A percentile compares a stretch with the other conserved stretches of the same genome.
These are phyloP conservation scores for Antarctomyces pellizariae DNA, from an alignment of 495 filamentous ascomycete genomes.

Conservation along the genomic window DNA sequence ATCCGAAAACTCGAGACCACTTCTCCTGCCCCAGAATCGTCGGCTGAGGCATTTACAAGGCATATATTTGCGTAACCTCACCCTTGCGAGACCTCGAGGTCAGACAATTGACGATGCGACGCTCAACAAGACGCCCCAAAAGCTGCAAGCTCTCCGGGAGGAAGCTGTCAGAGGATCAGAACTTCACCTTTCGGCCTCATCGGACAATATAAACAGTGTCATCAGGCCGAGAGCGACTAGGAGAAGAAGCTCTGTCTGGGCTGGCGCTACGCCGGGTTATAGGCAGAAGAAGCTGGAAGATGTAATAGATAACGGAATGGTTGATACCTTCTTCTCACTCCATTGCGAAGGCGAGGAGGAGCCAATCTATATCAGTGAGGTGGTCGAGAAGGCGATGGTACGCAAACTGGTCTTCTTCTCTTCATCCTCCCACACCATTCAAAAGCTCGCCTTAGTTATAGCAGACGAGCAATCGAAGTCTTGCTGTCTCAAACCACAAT, in stretches of 20 bases:
- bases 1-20: conserved; percentile 17
- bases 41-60: conserved; percentile 74
- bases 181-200: conserved; percentile 9
- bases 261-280: conserved; percentile 35
- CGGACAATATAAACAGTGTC: conserved; percentile 8
- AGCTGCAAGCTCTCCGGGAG: conserved; percentile 37
- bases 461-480: too few relatives aligned
- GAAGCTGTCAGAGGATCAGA: conserved; percentile 21
- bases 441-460: too few relatives aligned
- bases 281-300: conserved; percentile 60
- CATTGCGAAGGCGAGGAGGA: conserved; percentile 41
- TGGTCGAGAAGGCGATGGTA: conserved; percentile 47
- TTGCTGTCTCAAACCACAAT: too few relatives aligned
- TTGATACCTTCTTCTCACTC: conserved; percentile 76
- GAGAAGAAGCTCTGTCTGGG: conserved; percentile 49
- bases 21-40: conserved; percentile 46
- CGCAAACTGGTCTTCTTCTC: too few relatives aligned
- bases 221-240: conserved; percentile 21
- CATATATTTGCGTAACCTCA: conserved; percentile 69
- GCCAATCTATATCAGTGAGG: conserved; percentile 80
- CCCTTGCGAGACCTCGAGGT: conserved; percentile 35
- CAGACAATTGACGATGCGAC: conserved; percentile 73
- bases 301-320: conserved; percentile 43
- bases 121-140: conserved; percentile 48
- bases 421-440: too few relatives aligned